These are phyloP conservation scores for Pedinophyceae sp. DNA, from an alignment of 139 green algal genomes.

Conservation along the genomic window DNA sequence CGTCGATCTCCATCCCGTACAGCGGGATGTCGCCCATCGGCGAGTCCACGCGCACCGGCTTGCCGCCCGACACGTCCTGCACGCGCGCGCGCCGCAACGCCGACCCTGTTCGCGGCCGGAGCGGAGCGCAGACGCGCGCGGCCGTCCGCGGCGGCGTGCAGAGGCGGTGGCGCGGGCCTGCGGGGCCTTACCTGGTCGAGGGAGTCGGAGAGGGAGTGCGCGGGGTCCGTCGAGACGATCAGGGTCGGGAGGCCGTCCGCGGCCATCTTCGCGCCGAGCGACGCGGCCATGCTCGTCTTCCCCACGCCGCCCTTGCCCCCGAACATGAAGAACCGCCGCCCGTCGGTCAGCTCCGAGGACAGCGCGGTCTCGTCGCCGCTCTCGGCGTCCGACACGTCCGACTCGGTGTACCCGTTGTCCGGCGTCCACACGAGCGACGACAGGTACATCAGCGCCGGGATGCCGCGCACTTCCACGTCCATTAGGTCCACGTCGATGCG, in stretches of 20 bases:
- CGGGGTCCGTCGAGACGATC: slow-evolving; percentile 93
- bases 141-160: too few relatives aligned
- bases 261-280: slow-evolving; percentile 63
- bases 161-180: too few relatives aligned
- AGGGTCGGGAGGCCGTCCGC: slow-evolving; percentile 58
- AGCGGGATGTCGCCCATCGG: slow-evolving; percentile 53
- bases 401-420: slow-evolving; percentile 1
- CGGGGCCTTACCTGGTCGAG: slow-evolving; percentile 59
- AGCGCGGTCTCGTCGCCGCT: background rate
- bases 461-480: slow-evolving; percentile 37
- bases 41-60: slow-evolving; percentile 50
- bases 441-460: slow-evolving; percentile 58
- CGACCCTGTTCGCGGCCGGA: background rate
- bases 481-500: slow-evolving; percentile 79
- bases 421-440: slow-evolving; percentile 35
- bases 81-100: too few relatives aligned
- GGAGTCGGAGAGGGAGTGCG: slow-evolving; percentile 88
- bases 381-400: background rate
- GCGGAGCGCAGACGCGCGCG: background rate
- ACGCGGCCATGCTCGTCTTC: slow-evolving; percentile 78
- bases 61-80: slow-evolving; percentile 75
- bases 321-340: slow-evolving; percentile 51
- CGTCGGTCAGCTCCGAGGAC: background rate
- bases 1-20: slow-evolving; percentile 73
- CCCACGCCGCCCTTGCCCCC: slow-evolving; percentile 95